Conservation (phyloP, 2,329 filamentous ascomycete genomes). For the Sporothrix phasma region DNA sequence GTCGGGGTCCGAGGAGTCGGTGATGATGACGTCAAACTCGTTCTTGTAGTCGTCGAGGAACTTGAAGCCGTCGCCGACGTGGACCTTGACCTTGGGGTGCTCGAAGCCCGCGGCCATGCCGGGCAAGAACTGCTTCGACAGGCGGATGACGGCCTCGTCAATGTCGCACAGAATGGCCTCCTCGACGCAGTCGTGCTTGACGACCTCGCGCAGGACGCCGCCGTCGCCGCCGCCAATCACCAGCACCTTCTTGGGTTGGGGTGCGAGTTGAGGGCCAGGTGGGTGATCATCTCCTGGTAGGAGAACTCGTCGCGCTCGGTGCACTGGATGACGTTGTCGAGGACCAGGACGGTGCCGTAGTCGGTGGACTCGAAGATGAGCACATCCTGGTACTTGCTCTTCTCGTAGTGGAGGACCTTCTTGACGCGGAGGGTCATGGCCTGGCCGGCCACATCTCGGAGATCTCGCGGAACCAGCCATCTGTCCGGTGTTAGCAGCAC, state of each 20-base stretch:
- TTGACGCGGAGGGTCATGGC: slow-evolving; percentile 98
- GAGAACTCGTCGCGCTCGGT: slow-evolving; percentile 98
- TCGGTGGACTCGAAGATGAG: slow-evolving; percentile 97
- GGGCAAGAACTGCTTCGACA: slow-evolving; percentile 96
- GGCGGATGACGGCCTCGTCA: slow-evolving; percentile 95
- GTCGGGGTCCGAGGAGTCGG: slow-evolving; percentile 94
- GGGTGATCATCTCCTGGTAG: slow-evolving; percentile 99
- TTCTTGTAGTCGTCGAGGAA: slow-evolving; percentile 96
- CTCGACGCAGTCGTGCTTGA: slow-evolving; percentile 97
- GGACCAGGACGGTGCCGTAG: slow-evolving; percentile 89
- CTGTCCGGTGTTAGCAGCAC: slow-evolving; percentile 43
- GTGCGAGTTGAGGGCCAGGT: slow-evolving; percentile 97
- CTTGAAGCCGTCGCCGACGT: slow-evolving; percentile 97
- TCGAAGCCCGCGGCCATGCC: slow-evolving; percentile 88
- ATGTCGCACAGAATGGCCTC: slow-evolving; percentile 97
- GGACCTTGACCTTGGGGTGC: slow-evolving; percentile 85
- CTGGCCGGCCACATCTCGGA: slow-evolving; percentile 97
- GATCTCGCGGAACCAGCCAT: slow-evolving; percentile 99
- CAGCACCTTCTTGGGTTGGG: slow-evolving; percentile 94
- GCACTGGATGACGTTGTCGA: slow-evolving; percentile 98
- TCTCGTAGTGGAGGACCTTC: slow-evolving; percentile 97
- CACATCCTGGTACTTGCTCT: slow-evolving; percentile 98
- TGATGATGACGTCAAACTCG: slow-evolving; percentile 98
- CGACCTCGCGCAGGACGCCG: slow-evolving; percentile 92
- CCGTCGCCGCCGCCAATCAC: slow-evolving; percentile 97